Evolutionary conservation across 352 stramenopile genomes (phyloP).

Genomic region (Pythium rhizo-oryzae): DNA sequence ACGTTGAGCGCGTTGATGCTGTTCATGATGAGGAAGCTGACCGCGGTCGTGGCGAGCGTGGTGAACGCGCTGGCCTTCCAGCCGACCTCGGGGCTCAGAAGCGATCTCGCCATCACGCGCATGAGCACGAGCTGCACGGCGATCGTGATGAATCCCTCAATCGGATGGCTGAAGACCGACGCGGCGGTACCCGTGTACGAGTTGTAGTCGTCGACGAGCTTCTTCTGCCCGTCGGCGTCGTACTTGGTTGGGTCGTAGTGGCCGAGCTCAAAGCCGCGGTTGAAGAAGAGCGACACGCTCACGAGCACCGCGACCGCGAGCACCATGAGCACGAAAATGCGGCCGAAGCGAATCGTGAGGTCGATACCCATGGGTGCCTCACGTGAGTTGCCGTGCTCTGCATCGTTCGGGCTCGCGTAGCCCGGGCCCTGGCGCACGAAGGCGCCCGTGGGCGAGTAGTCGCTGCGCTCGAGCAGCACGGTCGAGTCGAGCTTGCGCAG

Average conservation of each 20-base stretch:
- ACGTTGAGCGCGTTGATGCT: slow-evolving; percentile 18
- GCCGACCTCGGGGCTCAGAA: background rate
- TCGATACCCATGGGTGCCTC: background rate
- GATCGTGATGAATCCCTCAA: background rate
- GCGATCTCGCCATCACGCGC: background rate
- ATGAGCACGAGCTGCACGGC: background rate
- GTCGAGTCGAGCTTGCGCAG: background rate
- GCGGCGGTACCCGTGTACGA: slow-evolving; percentile 12
- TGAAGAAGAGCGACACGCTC: background rate
- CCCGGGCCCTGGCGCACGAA: background rate
- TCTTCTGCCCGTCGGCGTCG: background rate
- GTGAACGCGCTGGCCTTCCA: background rate
- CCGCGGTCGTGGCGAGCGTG: background rate
- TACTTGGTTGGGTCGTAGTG: background rate
- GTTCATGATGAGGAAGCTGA: slow-evolving; percentile 7
- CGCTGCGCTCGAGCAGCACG: background rate
- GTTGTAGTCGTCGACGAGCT: slow-evolving; percentile 24
- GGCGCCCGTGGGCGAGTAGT: background rate
- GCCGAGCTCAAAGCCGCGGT: background rate
- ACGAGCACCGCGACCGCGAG: background rate
- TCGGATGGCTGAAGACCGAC: slow-evolving; percentile 1
- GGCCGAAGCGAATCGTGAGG: background rate
- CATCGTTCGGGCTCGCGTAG: background rate
- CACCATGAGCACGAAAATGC: background rate
- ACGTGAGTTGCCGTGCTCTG: too few species aligned